Percentiles rank a stretch among this genome's conserved stretches.
phyloP scores from a whole-genome alignment of 1,284 basidiomycete species.

The Agaricales sp. region DNA sequence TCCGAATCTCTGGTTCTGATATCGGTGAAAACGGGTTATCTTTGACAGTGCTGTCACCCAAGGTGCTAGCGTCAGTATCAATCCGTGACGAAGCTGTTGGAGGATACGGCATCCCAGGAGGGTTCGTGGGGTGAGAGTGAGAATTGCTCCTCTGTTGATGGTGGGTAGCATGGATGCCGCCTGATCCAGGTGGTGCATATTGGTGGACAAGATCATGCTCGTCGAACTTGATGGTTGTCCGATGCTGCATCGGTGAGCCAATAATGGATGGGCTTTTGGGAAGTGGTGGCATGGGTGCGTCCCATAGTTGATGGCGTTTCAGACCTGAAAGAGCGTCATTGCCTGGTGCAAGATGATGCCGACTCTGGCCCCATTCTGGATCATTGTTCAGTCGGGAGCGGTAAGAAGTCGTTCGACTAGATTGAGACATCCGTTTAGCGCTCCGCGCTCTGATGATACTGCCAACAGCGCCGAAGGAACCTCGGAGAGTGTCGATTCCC shows the following conservation, averaged over 20 bases:
- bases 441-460: slow-evolving; percentile 82
- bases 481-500: slow-evolving; percentile 81
- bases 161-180: slow-evolving; percentile 38
- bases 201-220: slow-evolving; percentile 62
- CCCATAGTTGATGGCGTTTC: slow-evolving; percentile 72
- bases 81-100: background rate
- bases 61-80: background rate
- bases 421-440: slow-evolving; percentile 52
- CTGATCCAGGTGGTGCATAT: slow-evolving; percentile 41
- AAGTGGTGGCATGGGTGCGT: slow-evolving; percentile 63
- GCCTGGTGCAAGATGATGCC: background rate
- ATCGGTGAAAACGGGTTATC: slow-evolving; percentile 12
- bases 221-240: slow-evolving; percentile 61
- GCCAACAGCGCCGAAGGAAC: slow-evolving; percentile 83
- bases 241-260: slow-evolving; percentile 6
- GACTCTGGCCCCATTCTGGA: slow-evolving; percentile 13
- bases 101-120: slow-evolving; percentile 11
- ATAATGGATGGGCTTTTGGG: background rate
- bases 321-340: slow-evolving; percentile 29
- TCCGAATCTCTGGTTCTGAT: slow-evolving; percentile 20
- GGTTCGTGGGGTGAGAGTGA: slow-evolving; percentile 15
- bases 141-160: slow-evolving; percentile 28
- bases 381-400: slow-evolving; percentile 27
- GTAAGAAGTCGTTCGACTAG: slow-evolving; percentile 23
- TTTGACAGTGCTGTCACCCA: background rate